These are phyloP conservation scores for Chaetomium olivaceum DNA, from an alignment of 2,329 filamentous ascomycete species.

Conservation along the genomic window DNA sequence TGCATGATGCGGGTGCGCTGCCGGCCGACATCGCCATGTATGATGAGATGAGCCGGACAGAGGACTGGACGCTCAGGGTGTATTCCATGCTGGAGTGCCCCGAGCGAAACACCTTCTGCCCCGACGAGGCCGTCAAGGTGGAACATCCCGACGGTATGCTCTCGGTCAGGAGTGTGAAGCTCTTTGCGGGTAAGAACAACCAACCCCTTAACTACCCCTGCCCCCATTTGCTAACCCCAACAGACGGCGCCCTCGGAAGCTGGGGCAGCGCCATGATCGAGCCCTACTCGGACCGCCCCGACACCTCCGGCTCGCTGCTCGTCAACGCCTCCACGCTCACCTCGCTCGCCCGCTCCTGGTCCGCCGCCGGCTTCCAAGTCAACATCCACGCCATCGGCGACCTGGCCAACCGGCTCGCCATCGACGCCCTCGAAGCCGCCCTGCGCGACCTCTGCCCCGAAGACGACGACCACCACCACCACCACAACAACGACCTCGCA, in stretches of 20 bases:
- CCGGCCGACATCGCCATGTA: conserved; percentile 57
- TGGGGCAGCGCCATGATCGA: conserved; percentile 74
- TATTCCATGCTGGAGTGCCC: conserved; percentile 70
- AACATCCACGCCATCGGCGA: conserved; percentile 75
- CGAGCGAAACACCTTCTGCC: conserved; percentile 64
- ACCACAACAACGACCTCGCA: conserved; percentile 38
- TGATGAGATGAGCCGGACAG: conserved; percentile 45
- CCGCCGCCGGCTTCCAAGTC: conserved; percentile 63
- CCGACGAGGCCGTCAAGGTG: conserved; percentile 49
- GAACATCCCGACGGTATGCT: conserved; percentile 51
- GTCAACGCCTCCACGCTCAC: conserved; percentile 63
- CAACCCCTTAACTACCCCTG: background rate
- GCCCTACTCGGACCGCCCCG: conserved; percentile 65
- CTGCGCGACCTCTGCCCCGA: conserved; percentile 55
- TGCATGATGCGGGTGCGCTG: conserved; percentile 67
- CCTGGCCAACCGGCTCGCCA: conserved; percentile 63
- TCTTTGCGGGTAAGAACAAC: conserved; percentile 61
- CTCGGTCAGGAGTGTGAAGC: conserved; percentile 63
- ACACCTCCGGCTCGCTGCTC: conserved; percentile 63
- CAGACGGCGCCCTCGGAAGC: conserved; percentile 68
- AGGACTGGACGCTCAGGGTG: conserved; percentile 61
- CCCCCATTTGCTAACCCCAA: background rate
- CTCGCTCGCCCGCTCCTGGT: conserved; percentile 58
- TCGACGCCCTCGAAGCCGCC: conserved; percentile 62
- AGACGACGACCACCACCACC: conserved; percentile 33